Evolutionary conservation across 441 rosid genomes (phyloP).

Genomic region (Corymbia citriodora): DNA sequence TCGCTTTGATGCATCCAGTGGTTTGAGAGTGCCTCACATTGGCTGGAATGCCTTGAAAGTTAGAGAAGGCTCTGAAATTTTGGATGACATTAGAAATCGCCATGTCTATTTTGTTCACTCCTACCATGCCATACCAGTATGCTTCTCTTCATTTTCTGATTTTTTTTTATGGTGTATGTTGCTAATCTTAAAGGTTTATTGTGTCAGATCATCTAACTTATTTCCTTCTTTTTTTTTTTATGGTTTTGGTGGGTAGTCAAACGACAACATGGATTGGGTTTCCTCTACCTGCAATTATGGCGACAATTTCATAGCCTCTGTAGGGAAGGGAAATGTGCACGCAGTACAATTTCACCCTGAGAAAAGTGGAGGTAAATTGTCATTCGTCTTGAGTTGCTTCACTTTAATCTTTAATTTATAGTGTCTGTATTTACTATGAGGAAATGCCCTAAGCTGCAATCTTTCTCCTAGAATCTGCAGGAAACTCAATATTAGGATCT

Average conservation of each 20-base stretch:
- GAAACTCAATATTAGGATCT: not conserved
- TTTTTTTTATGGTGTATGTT: not conserved
- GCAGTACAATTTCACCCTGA: conserved; percentile 99
- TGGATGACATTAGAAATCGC: conserved; percentile 74
- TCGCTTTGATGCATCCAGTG: conserved; percentile 75
- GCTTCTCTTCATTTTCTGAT: conserved; percentile 5
- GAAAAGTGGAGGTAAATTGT: conserved; percentile 83
- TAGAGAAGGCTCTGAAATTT: conserved; percentile 60
- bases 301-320: conserved; percentile 73
- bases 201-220: not conserved
- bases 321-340: conserved; percentile 91
- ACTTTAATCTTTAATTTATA: not conserved
- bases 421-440: not conserved
- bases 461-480: not conserved
- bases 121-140: conserved; percentile 83
- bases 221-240: conserved; percentile 1
- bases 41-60: conserved; percentile 97
- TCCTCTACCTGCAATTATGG: conserved; percentile 87
- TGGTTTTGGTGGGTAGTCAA: conserved; percentile 39
- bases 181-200: not conserved
- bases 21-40: conserved; percentile 84
- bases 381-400: not conserved
- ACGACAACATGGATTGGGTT: conserved; percentile 82
- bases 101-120: conserved; percentile 99
- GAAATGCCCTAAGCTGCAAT: not conserved